Conservation (phyloP, 2,329 filamentous ascomycete genomes). For the Claviceps maximensis region DNA sequence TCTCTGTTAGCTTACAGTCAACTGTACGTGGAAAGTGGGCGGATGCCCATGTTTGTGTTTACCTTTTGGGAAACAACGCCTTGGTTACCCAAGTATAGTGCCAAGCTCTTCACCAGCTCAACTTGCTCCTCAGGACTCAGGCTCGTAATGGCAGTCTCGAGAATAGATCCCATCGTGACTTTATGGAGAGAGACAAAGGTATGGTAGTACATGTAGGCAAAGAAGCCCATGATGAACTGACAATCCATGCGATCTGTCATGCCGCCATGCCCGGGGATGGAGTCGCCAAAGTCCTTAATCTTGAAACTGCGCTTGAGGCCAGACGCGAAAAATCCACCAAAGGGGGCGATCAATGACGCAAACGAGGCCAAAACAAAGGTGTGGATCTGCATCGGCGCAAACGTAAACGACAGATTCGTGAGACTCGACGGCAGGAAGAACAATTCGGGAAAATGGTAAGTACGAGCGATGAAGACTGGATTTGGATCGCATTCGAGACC, state of each 20-base stretch:
- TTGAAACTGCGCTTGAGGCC: slow-evolving; percentile 98
- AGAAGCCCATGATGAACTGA: slow-evolving; percentile 99
- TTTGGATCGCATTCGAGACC: slow-evolving; percentile 84
- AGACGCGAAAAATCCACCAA: slow-evolving; percentile 95
- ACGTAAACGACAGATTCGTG: slow-evolving; percentile 50
- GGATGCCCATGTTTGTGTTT: background rate
- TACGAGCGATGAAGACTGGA: slow-evolving; percentile 72
- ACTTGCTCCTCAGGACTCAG: slow-evolving; percentile 78
- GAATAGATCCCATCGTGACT: slow-evolving; percentile 69
- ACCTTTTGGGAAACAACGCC: slow-evolving; percentile 28
- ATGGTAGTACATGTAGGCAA: slow-evolving; percentile 96
- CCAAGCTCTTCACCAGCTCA: slow-evolving; percentile 57
- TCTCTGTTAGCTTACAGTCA: background rate
- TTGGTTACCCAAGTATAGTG: slow-evolving; percentile 52
- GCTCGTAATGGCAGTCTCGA: slow-evolving; percentile 87
- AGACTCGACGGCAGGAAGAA: slow-evolving; percentile 51
- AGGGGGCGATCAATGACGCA: slow-evolving; percentile 90
- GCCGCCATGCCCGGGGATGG: slow-evolving; percentile 91
- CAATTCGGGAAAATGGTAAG: slow-evolving; percentile 59
- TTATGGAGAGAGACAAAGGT: slow-evolving; percentile 89
- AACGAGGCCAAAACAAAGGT: slow-evolving; percentile 83
- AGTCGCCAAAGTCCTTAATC: slow-evolving; percentile 99
- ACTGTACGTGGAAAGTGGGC: too few species aligned
- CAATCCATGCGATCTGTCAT: slow-evolving; percentile 99
- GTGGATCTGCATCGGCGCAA: slow-evolving; percentile 87